phyloP scores from a whole-genome alignment of 1,284 basidiomycete species.

The Uromyces viciae-fabae region DNA sequence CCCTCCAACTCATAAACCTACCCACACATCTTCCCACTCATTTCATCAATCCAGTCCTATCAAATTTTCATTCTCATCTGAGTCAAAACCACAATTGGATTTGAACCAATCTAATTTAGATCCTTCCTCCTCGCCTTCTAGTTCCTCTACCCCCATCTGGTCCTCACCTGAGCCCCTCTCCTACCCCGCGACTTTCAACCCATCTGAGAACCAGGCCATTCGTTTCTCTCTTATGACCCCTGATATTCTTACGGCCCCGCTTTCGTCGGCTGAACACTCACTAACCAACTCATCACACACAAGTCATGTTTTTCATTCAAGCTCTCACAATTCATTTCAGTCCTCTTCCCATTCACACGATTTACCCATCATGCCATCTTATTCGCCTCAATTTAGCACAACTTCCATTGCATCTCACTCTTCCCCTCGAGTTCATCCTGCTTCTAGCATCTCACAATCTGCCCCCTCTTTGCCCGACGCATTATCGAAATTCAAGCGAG shows the following conservation, averaged over 20 bases:
- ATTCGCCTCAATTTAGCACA: background rate
- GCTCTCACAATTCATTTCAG: slow-evolving; percentile 63
- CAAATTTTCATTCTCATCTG: background rate
- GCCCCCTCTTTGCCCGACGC: slow-evolving; percentile 40
- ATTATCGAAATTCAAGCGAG: slow-evolving; percentile 24
- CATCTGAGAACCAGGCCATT: background rate
- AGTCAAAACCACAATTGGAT: background rate
- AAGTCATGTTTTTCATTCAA: slow-evolving; percentile 60
- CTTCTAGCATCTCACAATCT: slow-evolving; percentile 30
- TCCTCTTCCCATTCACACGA: slow-evolving; percentile 61
- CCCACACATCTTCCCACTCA: background rate
- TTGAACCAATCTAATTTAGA: too few species aligned
- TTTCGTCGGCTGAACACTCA: slow-evolving; percentile 57
- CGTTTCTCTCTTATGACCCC: background rate
- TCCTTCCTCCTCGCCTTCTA: background rate
- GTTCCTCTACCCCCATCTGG: too few species aligned
- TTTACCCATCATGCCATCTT: slow-evolving; percentile 7
- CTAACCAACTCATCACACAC: slow-evolving; percentile 60
- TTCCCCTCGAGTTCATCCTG: slow-evolving; percentile 14
- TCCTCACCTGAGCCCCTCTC: slow-evolving; percentile 9
- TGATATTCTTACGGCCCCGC: slow-evolving; percentile 25
- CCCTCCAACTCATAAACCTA: background rate
- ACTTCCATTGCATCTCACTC: background rate
- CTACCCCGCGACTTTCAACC: background rate
- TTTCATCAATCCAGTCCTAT: too few species aligned